These are phyloP conservation scores for Bisporella sp. DNA, from an alignment of 2,329 filamentous ascomycete species.

Conservation along the genomic window DNA sequence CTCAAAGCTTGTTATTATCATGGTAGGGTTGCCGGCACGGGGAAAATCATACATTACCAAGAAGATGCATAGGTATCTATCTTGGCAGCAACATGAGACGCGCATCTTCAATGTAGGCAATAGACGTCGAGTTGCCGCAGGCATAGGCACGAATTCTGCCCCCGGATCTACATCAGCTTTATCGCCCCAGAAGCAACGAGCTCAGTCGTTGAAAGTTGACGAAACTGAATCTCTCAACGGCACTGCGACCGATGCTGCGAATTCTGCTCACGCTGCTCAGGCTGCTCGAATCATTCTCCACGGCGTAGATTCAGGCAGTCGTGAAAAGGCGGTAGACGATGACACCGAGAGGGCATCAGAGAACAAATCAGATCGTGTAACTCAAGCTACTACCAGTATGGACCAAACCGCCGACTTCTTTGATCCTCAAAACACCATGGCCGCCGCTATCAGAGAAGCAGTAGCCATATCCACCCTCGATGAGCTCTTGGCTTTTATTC, in stretches of 20 bases:
- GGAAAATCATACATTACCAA: conserved; percentile 99
- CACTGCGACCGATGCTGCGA: conserved; percentile 17
- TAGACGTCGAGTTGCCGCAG: conserved; percentile 72
- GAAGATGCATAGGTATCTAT: conserved; percentile 90
- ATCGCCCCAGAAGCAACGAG: conserved; percentile 14
- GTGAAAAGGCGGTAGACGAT: background rate
- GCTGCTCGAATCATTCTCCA: conserved; percentile 53
- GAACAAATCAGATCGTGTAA: conserved; percentile 9
- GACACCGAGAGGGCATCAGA: background rate
- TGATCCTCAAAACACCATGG: conserved; percentile 78
- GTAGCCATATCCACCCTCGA: conserved; percentile 89
- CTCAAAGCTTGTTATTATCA: conserved; percentile 93
- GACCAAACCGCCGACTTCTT: conserved; percentile 94
- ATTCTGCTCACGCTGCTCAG: conserved; percentile 31
- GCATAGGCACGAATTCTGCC: conserved; percentile 31
- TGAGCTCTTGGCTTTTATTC: conserved; percentile 83
- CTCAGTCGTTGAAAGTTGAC: conserved; percentile 16
- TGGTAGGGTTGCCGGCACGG: conserved; percentile 91
- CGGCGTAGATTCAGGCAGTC: conserved; percentile 28
- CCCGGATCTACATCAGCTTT: conserved; percentile 11
- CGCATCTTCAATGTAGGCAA: conserved; percentile 97
- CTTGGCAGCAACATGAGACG: conserved; percentile 96
- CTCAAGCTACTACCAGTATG: conserved; percentile 43
- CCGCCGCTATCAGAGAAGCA: conserved; percentile 79
- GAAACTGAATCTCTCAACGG: conserved; percentile 12